Conservation (phyloP, 176 grass and related monocot genomes). For the Areca catechu region DNA sequence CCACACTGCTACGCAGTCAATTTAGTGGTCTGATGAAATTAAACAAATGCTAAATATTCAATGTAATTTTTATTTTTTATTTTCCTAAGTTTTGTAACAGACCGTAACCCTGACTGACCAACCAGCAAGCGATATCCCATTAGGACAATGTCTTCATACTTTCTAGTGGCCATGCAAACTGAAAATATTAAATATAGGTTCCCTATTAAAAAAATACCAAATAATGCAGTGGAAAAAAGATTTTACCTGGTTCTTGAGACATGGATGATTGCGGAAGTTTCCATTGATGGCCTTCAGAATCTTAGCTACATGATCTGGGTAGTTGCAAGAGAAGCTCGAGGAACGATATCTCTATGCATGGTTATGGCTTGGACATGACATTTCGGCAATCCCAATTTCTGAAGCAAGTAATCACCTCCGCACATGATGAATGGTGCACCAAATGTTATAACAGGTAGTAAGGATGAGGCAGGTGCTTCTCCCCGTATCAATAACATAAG, state of each 20-base stretch:
- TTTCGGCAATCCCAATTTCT: slow-evolving; percentile 45
- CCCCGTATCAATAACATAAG: slow-evolving; percentile 75
- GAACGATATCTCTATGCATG: slow-evolving; percentile 93
- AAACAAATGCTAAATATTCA: too few relatives aligned
- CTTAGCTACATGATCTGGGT: slow-evolving; percentile 70
- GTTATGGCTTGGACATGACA: slow-evolving; percentile 65
- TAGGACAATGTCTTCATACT: too few relatives aligned
- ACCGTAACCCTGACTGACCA: too few relatives aligned
- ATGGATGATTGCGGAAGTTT: slow-evolving; percentile 76
- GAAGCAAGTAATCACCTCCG: slow-evolving; percentile 71
- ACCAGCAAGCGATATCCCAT: too few relatives aligned
- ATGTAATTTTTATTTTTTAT: too few relatives aligned
- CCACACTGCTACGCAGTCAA: too few relatives aligned
- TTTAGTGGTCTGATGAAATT: too few relatives aligned
- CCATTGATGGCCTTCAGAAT: slow-evolving; percentile 82
- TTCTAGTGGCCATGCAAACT: too few relatives aligned
- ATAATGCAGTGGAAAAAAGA: neutral
- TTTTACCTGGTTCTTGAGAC: slow-evolving; percentile 69
- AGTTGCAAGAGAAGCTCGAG: slow-evolving; percentile 89
- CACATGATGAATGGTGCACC: slow-evolving; percentile 94
- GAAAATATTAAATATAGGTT: neutral
- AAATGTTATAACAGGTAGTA: slow-evolving; percentile 80
- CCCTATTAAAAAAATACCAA: neutral
- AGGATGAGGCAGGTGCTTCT: slow-evolving; percentile 29
- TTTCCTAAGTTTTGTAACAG: too few relatives aligned